Conservation (phyloP, 2,329 filamentous ascomycete species). For the Pseudogymnoascus sp. region DNA sequence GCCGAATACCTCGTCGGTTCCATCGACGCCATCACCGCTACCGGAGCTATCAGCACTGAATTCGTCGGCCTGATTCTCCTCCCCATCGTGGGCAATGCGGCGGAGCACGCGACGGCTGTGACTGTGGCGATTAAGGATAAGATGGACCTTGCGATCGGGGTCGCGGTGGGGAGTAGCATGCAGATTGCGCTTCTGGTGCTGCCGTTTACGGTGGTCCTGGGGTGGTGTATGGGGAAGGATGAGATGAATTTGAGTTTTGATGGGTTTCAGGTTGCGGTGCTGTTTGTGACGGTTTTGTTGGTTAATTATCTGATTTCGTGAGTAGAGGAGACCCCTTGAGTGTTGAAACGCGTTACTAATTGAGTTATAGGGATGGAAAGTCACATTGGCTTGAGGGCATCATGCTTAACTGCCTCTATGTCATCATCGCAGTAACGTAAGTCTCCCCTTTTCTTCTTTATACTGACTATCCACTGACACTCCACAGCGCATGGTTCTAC, state of each 20-base stretch:
- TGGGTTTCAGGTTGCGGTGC: constrained; percentile 76
- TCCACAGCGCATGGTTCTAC: constrained; percentile 11
- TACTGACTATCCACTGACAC: constrained; percentile 32
- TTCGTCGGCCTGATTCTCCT: constrained; percentile 77
- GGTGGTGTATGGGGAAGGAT: constrained; percentile 65
- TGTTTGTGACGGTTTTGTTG: constrained; percentile 77
- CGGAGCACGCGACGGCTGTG: constrained; percentile 75
- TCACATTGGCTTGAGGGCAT: constrained; percentile 78
- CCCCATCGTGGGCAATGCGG: constrained; percentile 74
- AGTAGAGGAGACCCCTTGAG: too few species aligned
- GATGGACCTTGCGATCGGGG: constrained; percentile 70
- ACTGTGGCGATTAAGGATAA: constrained; percentile 73
- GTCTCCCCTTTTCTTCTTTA: constrained; percentile 34
- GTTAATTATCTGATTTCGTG: constrained; percentile 71
- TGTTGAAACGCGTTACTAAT: too few species aligned
- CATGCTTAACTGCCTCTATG: constrained; percentile 64
- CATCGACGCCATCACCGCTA: constrained; percentile 65
- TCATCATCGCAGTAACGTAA: constrained; percentile 68
- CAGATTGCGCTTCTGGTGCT: constrained; percentile 79
- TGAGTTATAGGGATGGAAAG: constrained; percentile 52
- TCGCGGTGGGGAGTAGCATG: constrained; percentile 75
- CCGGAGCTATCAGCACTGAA: constrained; percentile 64
- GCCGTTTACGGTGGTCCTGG: constrained; percentile 70
- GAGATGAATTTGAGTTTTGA: constrained; percentile 63
- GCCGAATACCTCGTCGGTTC: constrained; percentile 72